Evolutionary conservation across 73 alveolate species (phyloP).

Genomic region (Tetrahymena elliotti): DNA sequence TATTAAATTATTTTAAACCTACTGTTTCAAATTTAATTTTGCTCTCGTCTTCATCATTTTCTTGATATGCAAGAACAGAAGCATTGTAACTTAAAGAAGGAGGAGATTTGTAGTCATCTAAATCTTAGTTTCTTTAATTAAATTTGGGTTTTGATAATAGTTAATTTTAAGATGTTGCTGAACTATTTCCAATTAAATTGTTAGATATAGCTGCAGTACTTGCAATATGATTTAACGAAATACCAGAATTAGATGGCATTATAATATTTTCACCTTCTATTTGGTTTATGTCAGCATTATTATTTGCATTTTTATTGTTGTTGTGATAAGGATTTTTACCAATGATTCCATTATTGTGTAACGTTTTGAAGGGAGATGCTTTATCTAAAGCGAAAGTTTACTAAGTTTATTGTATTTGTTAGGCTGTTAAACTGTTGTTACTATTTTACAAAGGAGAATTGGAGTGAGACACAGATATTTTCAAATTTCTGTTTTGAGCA

Average conservation of each 20-base stretch:
- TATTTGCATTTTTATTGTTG: background rate
- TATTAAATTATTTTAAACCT: background rate
- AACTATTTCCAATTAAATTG: background rate
- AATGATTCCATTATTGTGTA: background rate
- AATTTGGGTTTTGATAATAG: background rate
- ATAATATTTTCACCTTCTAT: background rate
- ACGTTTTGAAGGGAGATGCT: background rate
- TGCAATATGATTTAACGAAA: background rate
- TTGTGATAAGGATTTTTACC: background rate
- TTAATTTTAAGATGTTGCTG: background rate
- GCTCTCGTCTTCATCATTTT: background rate
- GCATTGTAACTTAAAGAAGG: background rate
- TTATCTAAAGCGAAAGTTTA: background rate
- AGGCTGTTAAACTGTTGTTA: background rate
- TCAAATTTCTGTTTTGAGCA: background rate
- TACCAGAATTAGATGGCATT: background rate
- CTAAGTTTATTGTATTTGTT: background rate
- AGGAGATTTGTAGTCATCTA: background rate
- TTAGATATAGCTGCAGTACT: background rate
- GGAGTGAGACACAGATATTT: background rate
- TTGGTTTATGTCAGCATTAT: background rate
- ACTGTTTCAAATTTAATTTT: background rate
- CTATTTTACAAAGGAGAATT: background rate
- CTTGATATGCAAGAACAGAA: background rate
- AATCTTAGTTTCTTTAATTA: background rate